These are phyloP conservation scores for Saccharomycopsis sp. DNA, from an alignment of 805 yeast species.

Conservation along the genomic window DNA sequence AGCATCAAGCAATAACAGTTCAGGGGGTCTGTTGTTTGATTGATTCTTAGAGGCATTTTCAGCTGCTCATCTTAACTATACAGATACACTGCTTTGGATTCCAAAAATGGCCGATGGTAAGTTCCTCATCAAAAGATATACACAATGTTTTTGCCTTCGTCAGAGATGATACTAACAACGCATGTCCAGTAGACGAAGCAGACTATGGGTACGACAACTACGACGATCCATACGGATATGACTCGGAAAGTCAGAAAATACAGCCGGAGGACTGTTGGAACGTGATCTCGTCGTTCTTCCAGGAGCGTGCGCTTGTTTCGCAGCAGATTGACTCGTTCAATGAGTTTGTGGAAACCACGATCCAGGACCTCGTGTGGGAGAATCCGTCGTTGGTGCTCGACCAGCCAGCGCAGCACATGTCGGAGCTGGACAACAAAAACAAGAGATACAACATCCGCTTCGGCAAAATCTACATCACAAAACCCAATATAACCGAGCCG, in stretches of 20 bases:
- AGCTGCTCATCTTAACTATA: background rate
- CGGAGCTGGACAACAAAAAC: slow-evolving; percentile 82
- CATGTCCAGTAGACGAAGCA: slow-evolving; percentile 3
- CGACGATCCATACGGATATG: slow-evolving; percentile 67
- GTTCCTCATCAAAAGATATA: no score
- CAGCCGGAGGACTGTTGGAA: slow-evolving; percentile 99
- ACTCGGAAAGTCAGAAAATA: slow-evolving; percentile 62
- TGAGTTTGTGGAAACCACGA: slow-evolving; percentile 93
- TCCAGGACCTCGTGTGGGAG: slow-evolving; percentile 95
- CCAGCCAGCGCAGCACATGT: slow-evolving; percentile 96
- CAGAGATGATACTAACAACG: background rate
- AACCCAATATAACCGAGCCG: slow-evolving; percentile 98
- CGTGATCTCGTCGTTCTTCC: slow-evolving; percentile 91
- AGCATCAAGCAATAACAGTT: background rate
- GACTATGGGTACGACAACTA: slow-evolving; percentile 26
- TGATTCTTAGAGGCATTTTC: background rate
- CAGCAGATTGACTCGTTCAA: slow-evolving; percentile 98
- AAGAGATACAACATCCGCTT: slow-evolving; percentile 94
- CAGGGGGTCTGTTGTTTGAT: background rate
- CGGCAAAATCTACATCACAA: slow-evolving; percentile 93
- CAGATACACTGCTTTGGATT: background rate
- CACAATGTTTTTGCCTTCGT: background rate
- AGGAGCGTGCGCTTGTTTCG: slow-evolving; percentile 93
- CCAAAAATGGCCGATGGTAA: slow-evolving; percentile 1
- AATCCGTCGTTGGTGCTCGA: slow-evolving; percentile 90